Conservation (phyloP, 208 protist species). For the Vickermania spadyakhi region DNA sequence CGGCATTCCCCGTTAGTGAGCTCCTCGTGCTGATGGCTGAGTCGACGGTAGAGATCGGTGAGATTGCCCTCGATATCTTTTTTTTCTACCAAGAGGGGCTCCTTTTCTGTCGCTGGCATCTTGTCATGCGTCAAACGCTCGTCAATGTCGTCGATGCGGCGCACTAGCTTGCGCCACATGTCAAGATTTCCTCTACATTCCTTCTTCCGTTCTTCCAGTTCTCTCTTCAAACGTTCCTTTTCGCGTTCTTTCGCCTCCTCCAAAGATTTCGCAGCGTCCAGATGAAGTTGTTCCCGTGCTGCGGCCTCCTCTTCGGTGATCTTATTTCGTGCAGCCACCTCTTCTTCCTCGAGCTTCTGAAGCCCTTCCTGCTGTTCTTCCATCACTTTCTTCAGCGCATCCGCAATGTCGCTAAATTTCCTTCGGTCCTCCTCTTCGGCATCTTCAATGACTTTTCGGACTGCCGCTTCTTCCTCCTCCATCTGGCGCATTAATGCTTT, state of each 20-base stretch:
- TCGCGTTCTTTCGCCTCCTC: background rate
- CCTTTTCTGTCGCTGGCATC: conserved; percentile 3
- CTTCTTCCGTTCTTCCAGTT: background rate
- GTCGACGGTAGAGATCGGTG: conserved; percentile 14
- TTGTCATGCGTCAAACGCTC: conserved; percentile 3
- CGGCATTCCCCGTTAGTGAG: conserved; percentile 12
- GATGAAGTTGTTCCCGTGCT: background rate
- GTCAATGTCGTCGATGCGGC: conserved; percentile 10
- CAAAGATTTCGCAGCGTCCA: conserved; percentile 2
- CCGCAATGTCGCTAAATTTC: background rate
- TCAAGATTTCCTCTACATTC: background rate
- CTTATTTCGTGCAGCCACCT: background rate
- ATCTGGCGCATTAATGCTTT: too few relatives aligned
- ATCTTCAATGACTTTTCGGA: background rate
- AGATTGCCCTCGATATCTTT: conserved; percentile 11
- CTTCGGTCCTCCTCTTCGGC: background rate
- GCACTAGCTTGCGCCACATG: conserved; percentile 12
- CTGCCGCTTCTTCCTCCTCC: background rate
- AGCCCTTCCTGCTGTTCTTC: background rate
- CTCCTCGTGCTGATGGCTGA: conserved; percentile 8
- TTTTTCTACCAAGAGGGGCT: conserved; percentile 11
- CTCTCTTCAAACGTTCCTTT: background rate
- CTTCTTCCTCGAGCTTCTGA: background rate
- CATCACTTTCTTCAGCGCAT: background rate
- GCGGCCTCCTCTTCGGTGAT: background rate